Conservation (phyloP, 331 rosid species). For the Quercus phellos region DNA sequence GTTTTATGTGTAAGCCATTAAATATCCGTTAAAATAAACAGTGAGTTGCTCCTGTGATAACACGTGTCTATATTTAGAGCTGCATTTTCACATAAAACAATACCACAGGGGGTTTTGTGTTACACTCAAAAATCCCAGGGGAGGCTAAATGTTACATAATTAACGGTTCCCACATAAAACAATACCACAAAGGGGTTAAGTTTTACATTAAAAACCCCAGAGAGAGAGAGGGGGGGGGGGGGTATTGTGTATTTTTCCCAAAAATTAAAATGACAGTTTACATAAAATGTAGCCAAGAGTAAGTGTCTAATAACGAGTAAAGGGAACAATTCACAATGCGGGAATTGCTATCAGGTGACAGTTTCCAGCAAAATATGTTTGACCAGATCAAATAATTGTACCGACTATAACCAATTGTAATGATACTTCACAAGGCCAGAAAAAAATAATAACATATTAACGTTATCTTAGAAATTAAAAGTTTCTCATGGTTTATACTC, state of each 20-base stretch:
- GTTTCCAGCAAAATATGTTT: not conserved
- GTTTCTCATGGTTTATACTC: not conserved
- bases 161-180: too few species aligned
- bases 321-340: not conserved
- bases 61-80: too few species aligned
- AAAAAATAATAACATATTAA: not conserved
- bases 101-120: too few species aligned
- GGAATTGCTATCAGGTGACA: not conserved
- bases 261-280: not conserved
- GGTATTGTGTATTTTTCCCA: not conserved
- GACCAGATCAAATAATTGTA: not conserved
- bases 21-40: too few species aligned
- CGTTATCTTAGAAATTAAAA: not conserved
- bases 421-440: not conserved
- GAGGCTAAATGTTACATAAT: too few species aligned
- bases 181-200: too few species aligned
- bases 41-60: too few species aligned
- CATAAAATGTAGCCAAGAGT: not conserved
- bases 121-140: too few species aligned
- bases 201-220: too few species aligned
- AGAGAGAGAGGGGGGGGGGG: too few species aligned
- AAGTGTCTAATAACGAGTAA: not conserved
- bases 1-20: too few species aligned
- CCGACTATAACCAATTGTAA: not conserved
- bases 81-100: too few species aligned